Evolutionary conservation across 768 basidiomycete species (phyloP), one percentile per base, ranked within the genome.

Genomic region (Mycena rebaudengoi): DNA sequence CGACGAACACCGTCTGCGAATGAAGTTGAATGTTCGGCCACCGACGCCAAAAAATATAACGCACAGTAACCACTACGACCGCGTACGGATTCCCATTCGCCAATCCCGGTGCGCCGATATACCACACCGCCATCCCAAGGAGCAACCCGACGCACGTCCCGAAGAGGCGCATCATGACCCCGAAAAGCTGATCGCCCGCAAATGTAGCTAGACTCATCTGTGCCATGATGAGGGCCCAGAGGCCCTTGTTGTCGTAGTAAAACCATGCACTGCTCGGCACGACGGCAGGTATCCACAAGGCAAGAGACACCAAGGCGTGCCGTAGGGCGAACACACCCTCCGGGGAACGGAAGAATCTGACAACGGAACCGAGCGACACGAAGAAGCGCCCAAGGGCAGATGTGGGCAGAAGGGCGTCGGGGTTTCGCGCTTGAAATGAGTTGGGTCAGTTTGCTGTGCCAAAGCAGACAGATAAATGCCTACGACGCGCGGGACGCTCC

Each of bases 221-320:
- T 12, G 75, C 78, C 81, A 81, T 82, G 37, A 83, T 82, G 62
- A 83, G 69, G 12, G 79, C 80, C 82, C 82, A 83, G 14, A 83
- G 49, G 7, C 81, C 82, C 25, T 78, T 78, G 46, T 83, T 78
- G 7, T 68, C 68, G 51, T 82, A 83, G 63, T 79, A 81, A 57
- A 83, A 81, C 78, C 77, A 80, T 3, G 80, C 80, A 11, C 73
- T 78, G 12, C 71, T 64, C 3, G 60, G 62, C 45, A 76, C 77
- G 11, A 82, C 82, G 20, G 78, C 66, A 16, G 82, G 82, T 6
- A 81, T 67, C 81, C 81, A 83, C 30, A 83, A 52, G 7, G 79
- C 82, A 29, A 82, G 60, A 1, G 81, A 80, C 2, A 83, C 71
- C 26, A 82, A 62, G 2, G 74, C 82, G 53, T 75, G 71, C 8